phyloP scores from a whole-genome alignment of 2,329 filamentous ascomycete species.

The Aspergillus calidoustus region DNA sequence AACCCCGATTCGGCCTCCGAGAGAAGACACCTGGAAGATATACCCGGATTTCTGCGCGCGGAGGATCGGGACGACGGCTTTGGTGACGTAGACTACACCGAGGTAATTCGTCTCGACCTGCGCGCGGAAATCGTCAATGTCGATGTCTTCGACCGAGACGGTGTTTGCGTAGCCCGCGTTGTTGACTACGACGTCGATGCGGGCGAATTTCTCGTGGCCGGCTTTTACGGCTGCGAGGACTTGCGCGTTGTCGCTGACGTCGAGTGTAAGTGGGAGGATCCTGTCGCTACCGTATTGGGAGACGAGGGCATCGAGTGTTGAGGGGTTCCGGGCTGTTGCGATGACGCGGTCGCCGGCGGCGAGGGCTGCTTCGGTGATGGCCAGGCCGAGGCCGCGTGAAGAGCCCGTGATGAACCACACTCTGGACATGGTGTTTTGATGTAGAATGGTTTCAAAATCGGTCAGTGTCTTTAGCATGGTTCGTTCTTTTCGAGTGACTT shows the following conservation, averaged over 20 bases:
- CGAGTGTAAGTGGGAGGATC: neutral
- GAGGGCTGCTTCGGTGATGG: conserved; percentile 11
- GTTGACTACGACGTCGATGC: conserved; percentile 15
- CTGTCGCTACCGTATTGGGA: neutral
- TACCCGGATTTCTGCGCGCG: neutral
- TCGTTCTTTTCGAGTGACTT: neutral
- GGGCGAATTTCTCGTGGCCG: conserved; percentile 15
- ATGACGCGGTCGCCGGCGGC: conserved; percentile 1
- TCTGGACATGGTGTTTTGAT: neutral
- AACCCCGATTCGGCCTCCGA: conserved; percentile 43
- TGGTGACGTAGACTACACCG: conserved; percentile 2
- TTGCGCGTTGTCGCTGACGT: neutral
- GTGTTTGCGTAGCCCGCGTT: conserved; percentile 18
- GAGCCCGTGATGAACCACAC: conserved; percentile 15
- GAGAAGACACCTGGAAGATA: conserved; percentile 47
- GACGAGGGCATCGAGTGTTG: neutral
- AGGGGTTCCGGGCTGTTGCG: conserved; percentile 7
- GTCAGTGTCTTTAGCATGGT: neutral
- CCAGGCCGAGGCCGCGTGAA: conserved; percentile 13
- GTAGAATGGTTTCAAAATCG: no score
- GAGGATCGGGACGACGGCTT: conserved; percentile 1
- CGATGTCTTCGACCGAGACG: conserved; percentile 9
- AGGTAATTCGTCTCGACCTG: conserved; percentile 12
- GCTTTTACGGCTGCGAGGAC: conserved; percentile 3
- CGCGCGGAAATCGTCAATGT: conserved; percentile 2